These are phyloP conservation scores for Ogataea siamensis DNA, from an alignment of 805 yeast species.

Conservation along the genomic window DNA sequence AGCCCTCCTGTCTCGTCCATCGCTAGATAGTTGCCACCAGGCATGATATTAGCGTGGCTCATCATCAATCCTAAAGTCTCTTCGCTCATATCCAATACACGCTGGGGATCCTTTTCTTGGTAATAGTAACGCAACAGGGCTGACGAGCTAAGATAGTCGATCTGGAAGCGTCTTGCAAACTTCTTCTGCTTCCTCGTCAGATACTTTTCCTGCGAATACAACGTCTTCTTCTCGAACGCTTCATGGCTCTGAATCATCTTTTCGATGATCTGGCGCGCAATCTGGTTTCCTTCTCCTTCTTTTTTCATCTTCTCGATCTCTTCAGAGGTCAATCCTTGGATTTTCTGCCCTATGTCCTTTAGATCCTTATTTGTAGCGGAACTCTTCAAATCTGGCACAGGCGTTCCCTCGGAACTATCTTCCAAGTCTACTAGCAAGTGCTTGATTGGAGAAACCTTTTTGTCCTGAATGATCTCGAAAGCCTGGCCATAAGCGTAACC, in stretches of 20 bases:
- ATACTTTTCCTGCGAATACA: constrained; percentile 88
- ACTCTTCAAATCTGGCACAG: constrained; percentile 32
- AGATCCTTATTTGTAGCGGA: constrained; percentile 66
- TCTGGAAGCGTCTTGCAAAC: constrained; percentile 80
- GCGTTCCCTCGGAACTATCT: constrained; percentile 26
- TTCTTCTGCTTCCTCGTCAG: constrained; percentile 88
- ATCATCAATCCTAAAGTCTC: constrained; percentile 79
- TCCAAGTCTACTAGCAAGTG: constrained; percentile 32
- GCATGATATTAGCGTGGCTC: constrained; percentile 76
- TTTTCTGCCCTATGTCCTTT: constrained; percentile 62
- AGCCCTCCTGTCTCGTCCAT: constrained; percentile 95
- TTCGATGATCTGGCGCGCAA: constrained; percentile 77
- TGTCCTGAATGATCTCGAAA: constrained; percentile 72
- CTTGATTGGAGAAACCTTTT: constrained; percentile 48
- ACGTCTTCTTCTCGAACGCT: constrained; percentile 84
- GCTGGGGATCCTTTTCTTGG: constrained; percentile 69
- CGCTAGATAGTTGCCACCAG: constrained; percentile 86
- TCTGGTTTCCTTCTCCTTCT: constrained; percentile 56
- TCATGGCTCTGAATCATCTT: constrained; percentile 80
- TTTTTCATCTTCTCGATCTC: constrained; percentile 84
- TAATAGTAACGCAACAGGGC: constrained; percentile 66
- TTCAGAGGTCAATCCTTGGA: constrained; percentile 71
- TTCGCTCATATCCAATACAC: constrained; percentile 76
- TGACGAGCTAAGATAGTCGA: constrained; percentile 70
- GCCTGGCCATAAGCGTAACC: constrained; percentile 88